Percentiles rank a stretch among this genome's conserved stretches.
These are phyloP conservation scores for Talaromyces sp. DNA, from an alignment of 2,329 filamentous ascomycete genomes.

Conservation along the genomic window DNA sequence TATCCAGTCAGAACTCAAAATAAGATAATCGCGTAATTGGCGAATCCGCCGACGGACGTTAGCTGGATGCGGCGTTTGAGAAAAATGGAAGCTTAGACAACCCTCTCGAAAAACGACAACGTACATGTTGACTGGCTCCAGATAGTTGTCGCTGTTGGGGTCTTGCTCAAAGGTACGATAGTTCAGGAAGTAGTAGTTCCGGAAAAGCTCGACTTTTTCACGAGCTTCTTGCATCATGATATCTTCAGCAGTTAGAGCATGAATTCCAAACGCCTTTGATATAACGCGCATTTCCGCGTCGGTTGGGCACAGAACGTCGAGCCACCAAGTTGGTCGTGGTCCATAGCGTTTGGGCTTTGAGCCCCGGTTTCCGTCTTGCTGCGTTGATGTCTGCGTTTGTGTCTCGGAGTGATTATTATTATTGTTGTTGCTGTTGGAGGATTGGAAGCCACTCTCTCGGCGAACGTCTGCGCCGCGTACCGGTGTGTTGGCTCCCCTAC, in stretches of 20 bases:
- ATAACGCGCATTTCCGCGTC: slow-evolving; percentile 94
- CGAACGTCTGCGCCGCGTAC: slow-evolving; percentile 1
- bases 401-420: slow-evolving; percentile 13
- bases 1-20: slow-evolving; percentile 94
- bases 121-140: slow-evolving; percentile 96
- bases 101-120: slow-evolving; percentile 95
- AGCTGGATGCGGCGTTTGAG: slow-evolving; percentile 90
- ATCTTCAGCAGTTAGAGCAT: slow-evolving; percentile 91
- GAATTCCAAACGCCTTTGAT: slow-evolving; percentile 88
- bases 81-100: slow-evolving; percentile 94
- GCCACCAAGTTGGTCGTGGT: slow-evolving; percentile 91
- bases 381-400: slow-evolving; percentile 15
- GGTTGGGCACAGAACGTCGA: slow-evolving; percentile 86
- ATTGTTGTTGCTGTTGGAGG: background rate
- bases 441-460: slow-evolving; percentile 29
- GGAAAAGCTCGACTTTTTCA: slow-evolving; percentile 96
- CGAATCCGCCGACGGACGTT: slow-evolving; percentile 92
- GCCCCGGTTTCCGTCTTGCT: slow-evolving; percentile 30
- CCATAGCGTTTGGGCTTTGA: slow-evolving; percentile 57
- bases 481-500: slow-evolving; percentile 9
- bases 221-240: slow-evolving; percentile 96
- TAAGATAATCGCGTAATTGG: slow-evolving; percentile 88
- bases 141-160: slow-evolving; percentile 77
- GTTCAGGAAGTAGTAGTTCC: slow-evolving; percentile 97
- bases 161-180: slow-evolving; percentile 98